Base-by-base conservation (phyloP, 768 basidiomycete genomes). In the Pleurotus djamor region DNA sequence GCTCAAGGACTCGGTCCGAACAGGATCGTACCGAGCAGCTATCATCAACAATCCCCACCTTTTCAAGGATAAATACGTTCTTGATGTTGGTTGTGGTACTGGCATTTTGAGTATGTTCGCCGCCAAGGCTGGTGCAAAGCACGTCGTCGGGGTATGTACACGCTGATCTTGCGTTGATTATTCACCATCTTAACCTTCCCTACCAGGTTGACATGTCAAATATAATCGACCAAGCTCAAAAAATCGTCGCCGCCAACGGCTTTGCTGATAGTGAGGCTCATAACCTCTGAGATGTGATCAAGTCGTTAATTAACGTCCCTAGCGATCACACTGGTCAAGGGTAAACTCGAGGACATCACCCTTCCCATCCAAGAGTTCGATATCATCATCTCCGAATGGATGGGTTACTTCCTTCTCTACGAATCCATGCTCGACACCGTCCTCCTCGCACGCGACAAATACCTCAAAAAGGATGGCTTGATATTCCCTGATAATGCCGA, bases 381-480 rank as follows among this genome's bases (percentile, higher is more conserved):
- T 72, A 98, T 99, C 76, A 97, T 99, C 77, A 92, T 99, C 70
- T 97, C 95, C 61, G 97, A 99, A 73, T 99, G 96, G 97, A 99
- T 99, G 97, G 97, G 97, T 45, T 99, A 99, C 77, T 98, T 98
- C 83, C 80, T 98, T 52, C 85, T 99, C 36, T 98, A 98, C 79
- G 97, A 98, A 73, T 96, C 94, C 68, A 98, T 99, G 97, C 87
- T 98, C 65, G 96, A 99, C 77, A 98, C 96, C 28, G 97, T 99
- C 58, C 86, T 99, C 45, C 82, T 96, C 49, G 97, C 97, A 5
- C 86, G 97, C 59, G 97, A 99, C 82, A 93, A 92, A 74, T 98
- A 97, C 79, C 86, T 99, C 67, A 94, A 91, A 66, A 86, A 86
- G 52, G 92, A 78, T 47, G 97, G 97, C 58, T 81, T 92, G 52